phyloP scores from a whole-genome alignment of 495 filamentous ascomycete genomes.

The Aspergillus indologenus region DNA sequence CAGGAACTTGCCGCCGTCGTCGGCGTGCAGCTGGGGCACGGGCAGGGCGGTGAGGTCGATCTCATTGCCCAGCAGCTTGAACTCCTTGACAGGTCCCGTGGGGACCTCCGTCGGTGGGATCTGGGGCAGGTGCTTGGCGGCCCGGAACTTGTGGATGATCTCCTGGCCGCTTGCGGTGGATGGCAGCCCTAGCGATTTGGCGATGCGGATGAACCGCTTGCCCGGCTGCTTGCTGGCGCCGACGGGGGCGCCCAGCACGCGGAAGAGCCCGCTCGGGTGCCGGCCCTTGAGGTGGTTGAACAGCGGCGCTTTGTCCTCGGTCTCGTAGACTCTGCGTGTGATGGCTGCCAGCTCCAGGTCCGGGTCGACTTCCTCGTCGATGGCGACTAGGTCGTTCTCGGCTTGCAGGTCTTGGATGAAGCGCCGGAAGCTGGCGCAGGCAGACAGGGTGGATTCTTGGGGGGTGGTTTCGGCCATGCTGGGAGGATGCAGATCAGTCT shows the following conservation, averaged over 20 bases:
- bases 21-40: constrained; percentile 30
- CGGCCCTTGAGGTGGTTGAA: constrained; percentile 41
- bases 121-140: constrained; percentile 22
- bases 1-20: constrained; percentile 41
- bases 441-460: background rate
- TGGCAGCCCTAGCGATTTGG: constrained; percentile 31
- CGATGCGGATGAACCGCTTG: constrained; percentile 35
- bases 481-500: background rate
- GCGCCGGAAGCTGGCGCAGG: constrained; percentile 24
- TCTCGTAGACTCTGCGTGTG: constrained; percentile 36
- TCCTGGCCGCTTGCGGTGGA: constrained; percentile 28
- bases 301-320: constrained; percentile 36
- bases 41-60: constrained; percentile 38
- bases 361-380: constrained; percentile 33
- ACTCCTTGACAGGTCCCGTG: constrained; percentile 36
- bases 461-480: background rate
- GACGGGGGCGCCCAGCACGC: constrained; percentile 36
- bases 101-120: constrained; percentile 25
- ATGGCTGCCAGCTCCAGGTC: constrained; percentile 40
- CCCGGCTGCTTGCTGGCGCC: constrained; percentile 23
- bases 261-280: constrained; percentile 32
- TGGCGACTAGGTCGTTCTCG: constrained; percentile 38
- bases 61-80: constrained; percentile 26
- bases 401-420: constrained; percentile 34
- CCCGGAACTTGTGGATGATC: constrained; percentile 32